These are phyloP conservation scores for Nigrospora oryzae DNA, from an alignment of 2,329 filamentous ascomycete genomes.

Conservation along the genomic window DNA sequence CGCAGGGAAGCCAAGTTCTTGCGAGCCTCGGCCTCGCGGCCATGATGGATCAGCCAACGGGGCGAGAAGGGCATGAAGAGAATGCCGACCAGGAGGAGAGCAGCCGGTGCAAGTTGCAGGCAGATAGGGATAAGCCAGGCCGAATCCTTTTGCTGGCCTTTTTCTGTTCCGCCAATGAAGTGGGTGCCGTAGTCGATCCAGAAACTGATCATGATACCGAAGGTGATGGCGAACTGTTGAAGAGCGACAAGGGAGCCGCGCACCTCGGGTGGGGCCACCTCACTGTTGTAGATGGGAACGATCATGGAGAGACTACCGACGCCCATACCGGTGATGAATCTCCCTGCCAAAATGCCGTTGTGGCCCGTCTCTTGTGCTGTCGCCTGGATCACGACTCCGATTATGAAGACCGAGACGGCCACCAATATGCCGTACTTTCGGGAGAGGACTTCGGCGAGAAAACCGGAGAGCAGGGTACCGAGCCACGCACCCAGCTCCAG, in stretches of 20 bases:
- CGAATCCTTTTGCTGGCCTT: constrained; percentile 48
- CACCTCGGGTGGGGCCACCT: constrained; percentile 33
- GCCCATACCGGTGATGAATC: constrained; percentile 66
- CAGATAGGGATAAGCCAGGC: constrained; percentile 69
- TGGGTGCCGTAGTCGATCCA: constrained; percentile 61
- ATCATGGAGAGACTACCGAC: constrained; percentile 63
- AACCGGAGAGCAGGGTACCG: constrained; percentile 62
- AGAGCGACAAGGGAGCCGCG: constrained; percentile 33
- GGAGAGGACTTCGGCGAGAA: constrained; percentile 61
- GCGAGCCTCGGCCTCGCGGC: constrained; percentile 59
- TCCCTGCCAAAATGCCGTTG: constrained; percentile 57
- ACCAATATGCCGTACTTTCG: constrained; percentile 64
- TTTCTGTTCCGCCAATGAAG: constrained; percentile 47
- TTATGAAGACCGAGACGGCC: constrained; percentile 56
- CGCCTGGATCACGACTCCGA: constrained; percentile 63
- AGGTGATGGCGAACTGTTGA: constrained; percentile 44
- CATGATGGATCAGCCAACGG: constrained; percentile 60
- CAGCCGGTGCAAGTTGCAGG: constrained; percentile 60
- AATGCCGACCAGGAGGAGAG: constrained; percentile 62
- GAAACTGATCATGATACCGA: constrained; percentile 57
- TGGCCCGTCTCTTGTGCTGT: constrained; percentile 48
- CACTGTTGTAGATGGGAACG: constrained; percentile 45
- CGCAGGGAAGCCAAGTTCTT: constrained; percentile 56
- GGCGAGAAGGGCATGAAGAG: constrained; percentile 74
- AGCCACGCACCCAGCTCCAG: constrained; percentile 72